These are phyloP conservation scores for Oryza meridionalis DNA, from an alignment of 176 grass and related monocot species.

Conservation along the genomic window DNA sequence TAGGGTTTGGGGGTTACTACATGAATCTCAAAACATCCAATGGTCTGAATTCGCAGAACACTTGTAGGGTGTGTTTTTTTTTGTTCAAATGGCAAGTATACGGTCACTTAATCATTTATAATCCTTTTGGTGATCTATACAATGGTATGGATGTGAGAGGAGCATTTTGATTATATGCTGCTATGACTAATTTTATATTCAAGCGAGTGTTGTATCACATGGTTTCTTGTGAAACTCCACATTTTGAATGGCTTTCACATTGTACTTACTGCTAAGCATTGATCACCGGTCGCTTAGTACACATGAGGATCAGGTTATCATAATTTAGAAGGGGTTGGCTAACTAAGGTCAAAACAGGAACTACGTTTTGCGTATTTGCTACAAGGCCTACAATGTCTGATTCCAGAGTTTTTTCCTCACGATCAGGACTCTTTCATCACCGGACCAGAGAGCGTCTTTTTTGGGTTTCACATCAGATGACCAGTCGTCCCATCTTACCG, in stretches of 20 bases:
- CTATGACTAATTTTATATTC: no score
- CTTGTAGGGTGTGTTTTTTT: no score
- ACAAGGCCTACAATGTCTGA: slow-evolving; percentile 23
- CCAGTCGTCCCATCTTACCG: slow-evolving; percentile 75
- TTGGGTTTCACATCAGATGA: slow-evolving; percentile 63
- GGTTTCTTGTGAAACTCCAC: no score
- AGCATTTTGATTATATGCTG: no score
- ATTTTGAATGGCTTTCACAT: no score
- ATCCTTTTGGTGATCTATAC: neutral
- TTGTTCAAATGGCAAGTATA: no score
- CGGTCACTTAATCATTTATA: no score
- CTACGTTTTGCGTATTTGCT: slow-evolving; percentile 8
- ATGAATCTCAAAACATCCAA: no score
- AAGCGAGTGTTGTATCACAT: no score
- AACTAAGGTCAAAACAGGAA: slow-evolving; percentile 35
- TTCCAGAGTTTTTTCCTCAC: slow-evolving; percentile 73
- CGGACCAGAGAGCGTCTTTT: slow-evolving; percentile 47
- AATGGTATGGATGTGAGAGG: neutral
- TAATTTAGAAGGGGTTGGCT: slow-evolving; percentile 32
- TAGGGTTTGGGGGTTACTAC: no score
- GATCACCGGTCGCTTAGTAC: slow-evolving; percentile 18
- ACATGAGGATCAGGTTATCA: slow-evolving; percentile 3
- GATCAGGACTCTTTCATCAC: slow-evolving; percentile 64
- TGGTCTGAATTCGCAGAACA: no score
- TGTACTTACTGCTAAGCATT: neutral